A percentile compares a stretch with the other conserved stretches of the same genome.
phyloP scores from a whole-genome alignment of 2,329 filamentous ascomycete species.

The Trichoderma sp. region DNA sequence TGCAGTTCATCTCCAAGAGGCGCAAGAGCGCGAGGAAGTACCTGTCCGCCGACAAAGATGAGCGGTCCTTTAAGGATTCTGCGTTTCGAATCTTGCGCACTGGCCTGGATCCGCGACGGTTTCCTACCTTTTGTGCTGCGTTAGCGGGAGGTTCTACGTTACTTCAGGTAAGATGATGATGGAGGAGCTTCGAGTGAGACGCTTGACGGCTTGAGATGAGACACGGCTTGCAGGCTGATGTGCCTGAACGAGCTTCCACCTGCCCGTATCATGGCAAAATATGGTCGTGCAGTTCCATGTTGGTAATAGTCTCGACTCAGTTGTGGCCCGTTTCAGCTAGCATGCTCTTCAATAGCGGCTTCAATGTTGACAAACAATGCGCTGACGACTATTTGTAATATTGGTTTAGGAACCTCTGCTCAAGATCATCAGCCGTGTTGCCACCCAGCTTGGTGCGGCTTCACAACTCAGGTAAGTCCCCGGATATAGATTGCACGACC shows the following conservation, averaged over 20 bases:
- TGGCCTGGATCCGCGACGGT: slow-evolving; percentile 57
- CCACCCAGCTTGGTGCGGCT: slow-evolving; percentile 31
- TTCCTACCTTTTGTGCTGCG: slow-evolving; percentile 63
- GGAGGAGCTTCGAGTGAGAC: not conserved
- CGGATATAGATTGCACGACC: slow-evolving; percentile 13
- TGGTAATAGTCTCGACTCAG: not conserved
- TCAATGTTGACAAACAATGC: not conserved
- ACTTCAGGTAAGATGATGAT: slow-evolving; percentile 52
- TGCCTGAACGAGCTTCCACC: not conserved
- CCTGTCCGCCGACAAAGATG: slow-evolving; percentile 34
- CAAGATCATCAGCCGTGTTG: slow-evolving; percentile 34
- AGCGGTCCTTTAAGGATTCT: slow-evolving; percentile 38
- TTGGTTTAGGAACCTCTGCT: slow-evolving; percentile 36
- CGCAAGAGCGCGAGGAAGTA: slow-evolving; percentile 36
- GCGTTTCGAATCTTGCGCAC: slow-evolving; percentile 48
- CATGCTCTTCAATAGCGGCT: not conserved
- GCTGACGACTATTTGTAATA: slow-evolving; percentile 12
- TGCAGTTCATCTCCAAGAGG: slow-evolving; percentile 50
- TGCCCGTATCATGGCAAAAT: not conserved
- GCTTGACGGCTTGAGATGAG: not conserved
- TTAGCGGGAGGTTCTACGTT: slow-evolving; percentile 62
- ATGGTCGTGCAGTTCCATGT: not conserved
- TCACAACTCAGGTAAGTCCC: slow-evolving; percentile 34
- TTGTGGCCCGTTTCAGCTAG: not conserved
- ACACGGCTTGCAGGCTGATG: not conserved